phyloP scores from a whole-genome alignment of 1,284 basidiomycete species.

The Meira nashicola region DNA sequence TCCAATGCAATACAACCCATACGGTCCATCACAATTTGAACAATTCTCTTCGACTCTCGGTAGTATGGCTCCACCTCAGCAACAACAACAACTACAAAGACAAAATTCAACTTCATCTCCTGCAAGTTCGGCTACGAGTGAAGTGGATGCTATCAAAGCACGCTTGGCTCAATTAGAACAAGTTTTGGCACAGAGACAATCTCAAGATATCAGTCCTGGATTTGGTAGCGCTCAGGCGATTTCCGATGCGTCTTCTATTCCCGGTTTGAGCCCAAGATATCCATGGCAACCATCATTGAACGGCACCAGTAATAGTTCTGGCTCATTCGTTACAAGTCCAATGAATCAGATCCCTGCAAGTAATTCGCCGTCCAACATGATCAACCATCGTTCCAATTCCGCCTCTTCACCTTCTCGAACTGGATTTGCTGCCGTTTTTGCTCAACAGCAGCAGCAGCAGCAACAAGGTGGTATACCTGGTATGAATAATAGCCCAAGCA shows the following conservation, averaged over 20 bases:
- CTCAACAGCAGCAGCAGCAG: not conserved
- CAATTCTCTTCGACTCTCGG: no score
- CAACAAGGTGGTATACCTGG: not conserved
- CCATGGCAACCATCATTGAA: not conserved
- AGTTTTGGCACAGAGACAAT: conserved; percentile 9
- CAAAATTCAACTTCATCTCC: conserved; percentile 14
- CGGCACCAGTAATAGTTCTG: not conserved
- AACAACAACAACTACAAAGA: conserved; percentile 6
- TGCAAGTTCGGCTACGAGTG: conserved; percentile 23
- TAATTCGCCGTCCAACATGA: not conserved
- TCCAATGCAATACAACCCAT: not conserved
- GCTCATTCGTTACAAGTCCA: not conserved
- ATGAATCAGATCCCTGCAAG: not conserved
- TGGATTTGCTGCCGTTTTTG: not conserved
- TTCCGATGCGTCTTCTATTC: not conserved
- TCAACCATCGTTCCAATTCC: not conserved
- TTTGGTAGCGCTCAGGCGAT: not conserved
- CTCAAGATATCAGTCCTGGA: not conserved
- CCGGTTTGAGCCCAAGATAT: not conserved
- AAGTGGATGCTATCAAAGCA: conserved; percentile 47
- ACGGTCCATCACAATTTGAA: not conserved
- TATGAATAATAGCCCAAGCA: not conserved
- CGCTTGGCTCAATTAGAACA: conserved; percentile 45
- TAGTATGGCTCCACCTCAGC: conserved; percentile 4
- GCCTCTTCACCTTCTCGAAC: not conserved